These are phyloP conservation scores for Backusella psychrophila DNA, from an alignment of 192 early-diverging fungal genomes.

Conservation along the genomic window DNA sequence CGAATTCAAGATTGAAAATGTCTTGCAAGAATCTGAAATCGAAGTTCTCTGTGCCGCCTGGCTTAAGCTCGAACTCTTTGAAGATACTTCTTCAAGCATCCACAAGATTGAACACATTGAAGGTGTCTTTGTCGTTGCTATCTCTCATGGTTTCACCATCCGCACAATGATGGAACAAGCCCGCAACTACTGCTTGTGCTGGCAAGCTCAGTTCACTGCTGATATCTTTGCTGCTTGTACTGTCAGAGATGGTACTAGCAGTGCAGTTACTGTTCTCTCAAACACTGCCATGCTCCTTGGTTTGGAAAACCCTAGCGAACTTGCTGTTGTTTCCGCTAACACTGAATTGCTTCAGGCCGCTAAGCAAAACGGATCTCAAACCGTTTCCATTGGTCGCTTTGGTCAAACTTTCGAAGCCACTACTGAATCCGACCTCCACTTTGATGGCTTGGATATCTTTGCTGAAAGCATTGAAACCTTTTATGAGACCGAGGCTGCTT, in stretches of 20 bases:
- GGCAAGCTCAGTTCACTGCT: conserved; percentile 20
- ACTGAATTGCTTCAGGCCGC: conserved; percentile 9
- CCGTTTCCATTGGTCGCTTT: conserved; percentile 12
- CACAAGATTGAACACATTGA: conserved; percentile 19
- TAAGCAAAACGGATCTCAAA: conserved; percentile 10
- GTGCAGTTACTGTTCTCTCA: conserved; percentile 8
- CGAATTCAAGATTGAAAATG: conserved; percentile 5
- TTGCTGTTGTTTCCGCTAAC: conserved; percentile 20
- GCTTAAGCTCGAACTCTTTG: conserved; percentile 19
- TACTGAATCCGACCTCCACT: conserved; percentile 3
- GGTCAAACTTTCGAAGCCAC: neutral
- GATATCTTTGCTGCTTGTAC: conserved; percentile 20
- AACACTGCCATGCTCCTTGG: conserved; percentile 12
- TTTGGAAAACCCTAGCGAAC: conserved; percentile 10
- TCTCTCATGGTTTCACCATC: conserved; percentile 23
- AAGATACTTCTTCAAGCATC: conserved; percentile 16
- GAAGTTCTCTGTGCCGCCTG: conserved; percentile 10
- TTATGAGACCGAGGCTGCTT: neutral
- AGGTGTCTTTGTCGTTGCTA: conserved; percentile 17
- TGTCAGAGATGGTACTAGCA: conserved; percentile 6
- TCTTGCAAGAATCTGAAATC: conserved; percentile 10
- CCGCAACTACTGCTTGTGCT: conserved; percentile 18
- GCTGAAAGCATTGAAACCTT: conserved; percentile 19
- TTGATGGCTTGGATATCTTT: conserved; percentile 13
- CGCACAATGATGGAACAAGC: conserved; percentile 25